These are phyloP conservation scores for Scheffersomyces lignosus DNA, from an alignment of 805 yeast species.

Conservation along the genomic window DNA sequence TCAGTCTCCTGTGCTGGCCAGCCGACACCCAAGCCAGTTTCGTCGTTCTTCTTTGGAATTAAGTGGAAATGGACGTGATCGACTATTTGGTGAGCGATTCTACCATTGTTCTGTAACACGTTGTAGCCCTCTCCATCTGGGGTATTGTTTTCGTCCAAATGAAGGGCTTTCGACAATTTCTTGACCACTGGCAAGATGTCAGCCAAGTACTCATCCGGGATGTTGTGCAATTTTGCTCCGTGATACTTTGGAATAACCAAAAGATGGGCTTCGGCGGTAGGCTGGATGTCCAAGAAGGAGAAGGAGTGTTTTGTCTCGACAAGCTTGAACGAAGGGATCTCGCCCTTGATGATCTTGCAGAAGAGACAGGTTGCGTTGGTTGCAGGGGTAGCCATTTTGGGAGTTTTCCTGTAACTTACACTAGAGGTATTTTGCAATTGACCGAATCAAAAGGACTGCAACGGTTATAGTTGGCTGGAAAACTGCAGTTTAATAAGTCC, in stretches of 20 bases:
- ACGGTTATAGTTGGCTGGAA: no score
- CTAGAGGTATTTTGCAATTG: no score
- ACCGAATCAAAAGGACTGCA: no score
- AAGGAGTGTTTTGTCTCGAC: conserved; percentile 79
- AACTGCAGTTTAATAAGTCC: no score
- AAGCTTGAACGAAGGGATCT: conserved; percentile 89
- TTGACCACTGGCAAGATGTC: conserved; percentile 89
- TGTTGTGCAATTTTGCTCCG: conserved; percentile 87
- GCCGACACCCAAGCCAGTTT: conserved; percentile 80
- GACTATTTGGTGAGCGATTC: conserved; percentile 93
- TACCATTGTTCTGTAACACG: conserved; percentile 88
- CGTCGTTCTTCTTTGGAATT: conserved; percentile 78
- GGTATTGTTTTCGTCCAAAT: conserved; percentile 60
- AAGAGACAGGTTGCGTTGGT: conserved; percentile 74
- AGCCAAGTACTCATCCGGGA: conserved; percentile 87
- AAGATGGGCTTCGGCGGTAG: conserved; percentile 86
- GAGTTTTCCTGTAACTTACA: no score
- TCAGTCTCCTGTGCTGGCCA: conserved; percentile 92
- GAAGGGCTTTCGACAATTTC: conserved; percentile 74
- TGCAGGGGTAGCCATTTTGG: conserved; percentile 16
- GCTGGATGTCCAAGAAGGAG: conserved; percentile 92
- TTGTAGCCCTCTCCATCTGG: conserved; percentile 77
- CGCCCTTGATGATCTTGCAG: conserved; percentile 93
- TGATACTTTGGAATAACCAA: conserved; percentile 90
- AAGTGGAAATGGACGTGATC: conserved; percentile 97